A percentile compares a stretch with the other conserved stretches of the same genome.
Conservation (phyloP, 768 basidiomycete genomes). For the Nidularia pulvinata region DNA sequence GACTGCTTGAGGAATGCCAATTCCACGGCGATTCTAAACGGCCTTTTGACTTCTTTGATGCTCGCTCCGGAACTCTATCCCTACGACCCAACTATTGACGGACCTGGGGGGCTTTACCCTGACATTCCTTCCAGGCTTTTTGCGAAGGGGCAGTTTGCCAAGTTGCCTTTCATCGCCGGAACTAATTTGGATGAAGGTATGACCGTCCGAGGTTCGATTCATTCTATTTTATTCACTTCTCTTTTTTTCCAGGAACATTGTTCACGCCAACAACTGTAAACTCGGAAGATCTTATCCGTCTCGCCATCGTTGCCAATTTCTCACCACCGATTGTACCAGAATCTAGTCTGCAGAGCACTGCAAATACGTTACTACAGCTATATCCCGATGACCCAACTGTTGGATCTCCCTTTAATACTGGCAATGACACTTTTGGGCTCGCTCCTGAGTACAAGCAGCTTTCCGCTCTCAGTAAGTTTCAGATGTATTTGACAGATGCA, state of each 20-base stretch:
- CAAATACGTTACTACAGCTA: slow-evolving; percentile 23
- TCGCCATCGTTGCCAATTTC: slow-evolving; percentile 14
- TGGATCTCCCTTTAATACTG: slow-evolving; percentile 43
- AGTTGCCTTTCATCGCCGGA: slow-evolving; percentile 43
- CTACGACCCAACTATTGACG: slow-evolving; percentile 40
- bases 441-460: slow-evolving; percentile 22
- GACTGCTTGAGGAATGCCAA: slow-evolving; percentile 24
- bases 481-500: not conserved
- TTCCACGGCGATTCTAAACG: slow-evolving; percentile 23
- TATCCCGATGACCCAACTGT: slow-evolving; percentile 40
- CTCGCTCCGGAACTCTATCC: slow-evolving; percentile 21
- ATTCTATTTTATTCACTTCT: not conserved
- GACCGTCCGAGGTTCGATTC: not conserved
- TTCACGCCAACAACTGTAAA: slow-evolving; percentile 17
- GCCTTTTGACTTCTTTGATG: slow-evolving; percentile 15
- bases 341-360: slow-evolving; percentile 8
- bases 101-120: slow-evolving; percentile 32
- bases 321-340: slow-evolving; percentile 19
- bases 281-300: slow-evolving; percentile 18
- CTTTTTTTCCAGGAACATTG: slow-evolving; percentile 23
- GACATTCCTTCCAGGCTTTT: slow-evolving; percentile 32
- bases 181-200: slow-evolving; percentile 43
- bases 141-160: slow-evolving; percentile 26
- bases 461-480: slow-evolving; percentile 21
- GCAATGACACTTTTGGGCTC: slow-evolving; percentile 42